Evolutionary conservation across 1,284 basidiomycete species (phyloP), one percentile per base, ranked within the genome.

Genomic region (Earliella scabrosa): DNA sequence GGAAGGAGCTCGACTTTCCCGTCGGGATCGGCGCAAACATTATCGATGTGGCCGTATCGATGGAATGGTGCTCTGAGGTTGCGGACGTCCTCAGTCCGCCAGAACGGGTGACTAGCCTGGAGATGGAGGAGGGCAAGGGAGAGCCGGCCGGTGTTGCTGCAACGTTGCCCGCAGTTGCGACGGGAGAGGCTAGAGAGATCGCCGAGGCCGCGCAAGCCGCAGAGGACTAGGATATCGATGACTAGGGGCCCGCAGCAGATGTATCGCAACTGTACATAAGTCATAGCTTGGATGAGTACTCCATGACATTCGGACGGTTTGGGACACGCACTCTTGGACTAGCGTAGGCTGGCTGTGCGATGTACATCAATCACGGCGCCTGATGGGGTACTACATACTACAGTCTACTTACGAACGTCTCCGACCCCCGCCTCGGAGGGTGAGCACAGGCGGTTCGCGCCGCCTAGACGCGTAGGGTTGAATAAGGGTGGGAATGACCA

Each of bases 1-100:
- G 75, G 23, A 83, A 82, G 60, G 88, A 93, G 48, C 64, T 92
- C 20, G 92, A 93, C 69, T 94, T 93, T 65, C 79, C 90, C 0
- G 71, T 92, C 1, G 91, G 90, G 2, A 72, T 89, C 10, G 91
- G 91, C 2, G 77, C 79, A 36, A 74, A 78, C 20, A 77, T 94
- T 23, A 66, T 92, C 16, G 83, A 90, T 59, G 77, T 92, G 11
- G 81, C 82, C 52, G 74, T 90, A 27, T 74, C 76, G 29, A 65
- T 72, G 65, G 67, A 70, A 47, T 68, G 69, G 67, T 64, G 63
- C 16, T 44, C 62, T 9, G 61, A 64, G 45, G 54, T 54, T 32
- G 65, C 64, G 10, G 65, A 66, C 34, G 57, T 60, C n/a, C 32
- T 63, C 1, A 52, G 36, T 14, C 66, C 65, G 18, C 65, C 65